phyloP scores from a whole-genome alignment of 2,329 filamentous ascomycete species.

The Trichoderma afroharzianum region DNA sequence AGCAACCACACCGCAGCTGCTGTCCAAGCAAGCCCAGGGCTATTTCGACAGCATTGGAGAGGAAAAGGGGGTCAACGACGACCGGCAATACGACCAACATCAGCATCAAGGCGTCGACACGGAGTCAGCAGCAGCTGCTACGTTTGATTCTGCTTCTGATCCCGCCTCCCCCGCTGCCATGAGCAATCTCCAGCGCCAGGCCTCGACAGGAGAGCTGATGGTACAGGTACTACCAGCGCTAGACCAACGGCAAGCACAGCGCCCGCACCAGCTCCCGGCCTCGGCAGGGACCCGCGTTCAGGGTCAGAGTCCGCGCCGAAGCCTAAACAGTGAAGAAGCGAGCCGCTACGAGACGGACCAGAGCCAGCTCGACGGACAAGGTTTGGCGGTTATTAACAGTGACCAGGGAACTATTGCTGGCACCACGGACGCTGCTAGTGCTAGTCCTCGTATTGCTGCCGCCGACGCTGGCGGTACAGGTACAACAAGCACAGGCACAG shows the following conservation, averaged over 20 bases:
- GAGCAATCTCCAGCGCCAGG: not conserved
- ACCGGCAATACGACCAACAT: not conserved
- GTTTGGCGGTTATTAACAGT: not conserved
- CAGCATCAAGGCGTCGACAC: not conserved
- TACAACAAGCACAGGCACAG: not conserved
- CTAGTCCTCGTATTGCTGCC: not conserved
- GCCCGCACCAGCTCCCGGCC: slow-evolving; percentile 18
- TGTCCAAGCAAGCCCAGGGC: not conserved
- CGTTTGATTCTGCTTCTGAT: not conserved
- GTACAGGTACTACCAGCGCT: not conserved
- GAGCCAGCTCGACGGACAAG: not conserved
- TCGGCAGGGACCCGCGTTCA: slow-evolving; percentile 11
- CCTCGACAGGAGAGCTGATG: not conserved
- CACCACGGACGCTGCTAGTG: not conserved
- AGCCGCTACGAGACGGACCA: not conserved
- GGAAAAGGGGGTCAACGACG: not conserved
- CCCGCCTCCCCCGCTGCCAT: not conserved
- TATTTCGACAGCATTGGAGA: not conserved
- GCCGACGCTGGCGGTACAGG: not conserved
- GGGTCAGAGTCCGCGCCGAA: slow-evolving; percentile 1
- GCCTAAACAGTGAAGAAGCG: not conserved
- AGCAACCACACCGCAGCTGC: not conserved
- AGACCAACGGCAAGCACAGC: slow-evolving; percentile 8
- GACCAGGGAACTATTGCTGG: not conserved
- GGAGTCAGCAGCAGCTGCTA: not conserved